phyloP scores from a whole-genome alignment of 768 basidiomycete species.

The Podaxis sp. region DNA sequence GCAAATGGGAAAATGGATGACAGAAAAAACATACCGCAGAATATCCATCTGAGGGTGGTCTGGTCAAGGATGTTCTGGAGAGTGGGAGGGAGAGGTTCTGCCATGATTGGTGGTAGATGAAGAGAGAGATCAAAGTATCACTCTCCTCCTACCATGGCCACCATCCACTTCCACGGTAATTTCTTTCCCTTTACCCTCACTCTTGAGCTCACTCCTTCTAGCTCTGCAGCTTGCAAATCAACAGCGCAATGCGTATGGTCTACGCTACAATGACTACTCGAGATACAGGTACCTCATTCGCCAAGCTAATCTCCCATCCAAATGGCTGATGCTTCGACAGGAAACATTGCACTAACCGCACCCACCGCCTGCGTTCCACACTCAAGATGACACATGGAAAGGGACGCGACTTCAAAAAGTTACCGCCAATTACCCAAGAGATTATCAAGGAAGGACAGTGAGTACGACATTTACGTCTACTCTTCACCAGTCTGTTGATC shows the following conservation, averaged over 20 bases:
- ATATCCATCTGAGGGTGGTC: constrained; percentile 94
- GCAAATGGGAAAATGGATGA: constrained; percentile 1
- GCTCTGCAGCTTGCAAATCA: constrained; percentile 83
- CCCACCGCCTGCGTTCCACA: constrained; percentile 80
- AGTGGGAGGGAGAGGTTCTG: constrained; percentile 69
- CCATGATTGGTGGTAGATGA: constrained; percentile 32
- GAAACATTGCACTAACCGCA: constrained; percentile 88
- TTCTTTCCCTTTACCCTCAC: neutral
- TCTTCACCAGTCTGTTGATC: constrained; percentile 3
- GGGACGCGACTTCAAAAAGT: constrained; percentile 86
- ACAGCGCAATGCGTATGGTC: constrained; percentile 85
- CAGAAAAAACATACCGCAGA: constrained; percentile 70
- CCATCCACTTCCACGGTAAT: constrained; percentile 34
- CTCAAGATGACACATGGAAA: constrained; percentile 86
- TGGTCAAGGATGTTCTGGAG: constrained; percentile 96
- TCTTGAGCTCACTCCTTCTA: constrained; percentile 24
- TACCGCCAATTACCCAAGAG: constrained; percentile 63
- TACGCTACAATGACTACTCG: constrained; percentile 84
- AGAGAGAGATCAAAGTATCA: constrained; percentile 7
- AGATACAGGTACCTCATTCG: constrained; percentile 67
- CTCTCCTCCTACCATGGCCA: constrained; percentile 11
- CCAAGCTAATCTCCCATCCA: neutral
- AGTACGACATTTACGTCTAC: constrained; percentile 14
- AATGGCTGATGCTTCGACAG: constrained; percentile 31
- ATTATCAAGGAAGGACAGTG: constrained; percentile 83